Percentiles rank a stretch among this genome's conserved stretches.
Evolutionary conservation across 768 basidiomycete genomes (phyloP).

Genomic region (Trametes cinnabarina): DNA sequence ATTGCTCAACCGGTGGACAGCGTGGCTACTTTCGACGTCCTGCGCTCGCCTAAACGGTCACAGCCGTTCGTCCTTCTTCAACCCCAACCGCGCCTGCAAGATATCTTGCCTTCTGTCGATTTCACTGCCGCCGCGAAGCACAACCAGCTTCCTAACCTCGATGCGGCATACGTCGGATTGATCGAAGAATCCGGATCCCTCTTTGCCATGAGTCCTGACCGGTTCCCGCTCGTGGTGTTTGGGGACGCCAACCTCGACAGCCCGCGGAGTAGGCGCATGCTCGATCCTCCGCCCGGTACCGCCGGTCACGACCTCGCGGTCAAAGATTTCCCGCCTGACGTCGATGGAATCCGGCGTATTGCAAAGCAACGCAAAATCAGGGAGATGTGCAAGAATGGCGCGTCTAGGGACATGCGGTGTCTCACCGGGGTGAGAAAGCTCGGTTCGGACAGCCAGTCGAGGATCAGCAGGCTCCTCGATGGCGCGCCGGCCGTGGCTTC

Average conservation of each 20-base stretch:
- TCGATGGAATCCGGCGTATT: constrained; percentile 43
- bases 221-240: constrained; percentile 81
- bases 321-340: constrained; percentile 37
- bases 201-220: constrained; percentile 80
- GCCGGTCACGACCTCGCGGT: constrained; percentile 16
- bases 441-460: constrained; percentile 44
- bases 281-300: constrained; percentile 35
- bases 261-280: constrained; percentile 15
- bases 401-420: constrained; percentile 50
- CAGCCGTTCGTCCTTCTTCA: constrained; percentile 84
- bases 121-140: constrained; percentile 29
- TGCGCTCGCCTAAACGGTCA: constrained; percentile 44
- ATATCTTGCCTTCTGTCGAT: constrained; percentile 58
- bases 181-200: constrained; percentile 70
- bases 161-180: constrained; percentile 79
- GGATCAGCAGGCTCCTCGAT: constrained; percentile 54
- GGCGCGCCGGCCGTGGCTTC: constrained; percentile 45
- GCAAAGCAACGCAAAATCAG: constrained; percentile 41
- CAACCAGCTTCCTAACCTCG: constrained; percentile 49
- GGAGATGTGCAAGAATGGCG: constrained; percentile 39
- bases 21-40: constrained; percentile 81
- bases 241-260: constrained; percentile 39
- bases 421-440: constrained; percentile 59
- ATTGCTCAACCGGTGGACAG: constrained; percentile 35
- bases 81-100: constrained; percentile 72